Conservation (phyloP, 805 yeast genomes). For the Soucietia sequanensis region DNA sequence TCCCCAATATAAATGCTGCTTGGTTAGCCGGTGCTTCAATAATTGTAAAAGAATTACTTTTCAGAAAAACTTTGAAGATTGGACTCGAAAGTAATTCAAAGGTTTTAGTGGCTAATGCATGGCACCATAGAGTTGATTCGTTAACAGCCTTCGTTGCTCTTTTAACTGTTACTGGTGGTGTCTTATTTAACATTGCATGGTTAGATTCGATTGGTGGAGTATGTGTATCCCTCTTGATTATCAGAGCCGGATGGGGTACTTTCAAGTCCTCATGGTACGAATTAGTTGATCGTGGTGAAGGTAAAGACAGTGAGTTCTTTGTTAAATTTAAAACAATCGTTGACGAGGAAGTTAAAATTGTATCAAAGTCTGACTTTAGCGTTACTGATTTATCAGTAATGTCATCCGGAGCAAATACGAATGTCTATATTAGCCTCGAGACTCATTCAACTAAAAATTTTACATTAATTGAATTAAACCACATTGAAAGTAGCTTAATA, state of each 20-base stretch:
- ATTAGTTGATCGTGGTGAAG: constrained; percentile 70
- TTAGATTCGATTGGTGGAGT: constrained; percentile 92
- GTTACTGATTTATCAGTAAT: constrained; percentile 46
- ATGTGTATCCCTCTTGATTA: constrained; percentile 75
- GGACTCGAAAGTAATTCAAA: constrained; percentile 80
- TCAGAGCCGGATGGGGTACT: constrained; percentile 82
- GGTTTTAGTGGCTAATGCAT: constrained; percentile 93
- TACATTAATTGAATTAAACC: constrained; percentile 28
- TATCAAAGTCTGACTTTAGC: constrained; percentile 26
- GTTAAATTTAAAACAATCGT: constrained; percentile 39
- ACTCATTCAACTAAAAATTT: constrained; percentile 24
- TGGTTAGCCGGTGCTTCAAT: constrained; percentile 94
- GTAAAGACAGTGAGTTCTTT: constrained; percentile 50
- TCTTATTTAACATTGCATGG: constrained; percentile 74
- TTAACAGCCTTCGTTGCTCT: constrained; percentile 89
- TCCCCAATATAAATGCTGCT: constrained; percentile 81
- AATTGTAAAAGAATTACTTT: constrained; percentile 83
- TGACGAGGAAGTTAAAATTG: constrained; percentile 23
- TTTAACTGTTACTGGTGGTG: constrained; percentile 82
- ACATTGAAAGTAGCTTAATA: constrained; percentile 31
- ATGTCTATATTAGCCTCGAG: constrained; percentile 30
- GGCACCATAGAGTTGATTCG: constrained; percentile 98
- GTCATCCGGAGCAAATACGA: constrained; percentile 59
- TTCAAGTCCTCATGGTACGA: constrained; percentile 69
- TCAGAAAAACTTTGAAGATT: constrained; percentile 74